These are phyloP conservation scores for Ceratobasidium sp. DNA, from an alignment of 1,284 basidiomycete genomes.

Conservation along the genomic window DNA sequence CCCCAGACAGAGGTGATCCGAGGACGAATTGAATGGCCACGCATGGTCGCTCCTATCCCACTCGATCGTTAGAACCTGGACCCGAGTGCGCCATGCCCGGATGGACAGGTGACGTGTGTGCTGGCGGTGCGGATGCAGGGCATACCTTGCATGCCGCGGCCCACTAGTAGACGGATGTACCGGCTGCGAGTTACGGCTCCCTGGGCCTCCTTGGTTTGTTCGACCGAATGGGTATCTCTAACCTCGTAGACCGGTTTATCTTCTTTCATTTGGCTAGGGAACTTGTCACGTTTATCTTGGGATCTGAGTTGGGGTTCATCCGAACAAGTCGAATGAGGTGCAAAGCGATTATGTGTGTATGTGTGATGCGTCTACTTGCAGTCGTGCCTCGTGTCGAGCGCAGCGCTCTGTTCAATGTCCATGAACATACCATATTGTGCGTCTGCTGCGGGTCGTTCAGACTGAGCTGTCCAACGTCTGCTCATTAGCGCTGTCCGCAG, in stretches of 20 bases:
- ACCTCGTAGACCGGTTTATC: background rate
- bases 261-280: slow-evolving; percentile 6
- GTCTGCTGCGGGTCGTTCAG: background rate
- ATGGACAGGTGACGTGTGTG: background rate
- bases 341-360: background rate
- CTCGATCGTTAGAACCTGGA: background rate
- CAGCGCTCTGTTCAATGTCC: background rate
- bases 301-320: background rate
- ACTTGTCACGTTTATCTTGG: slow-evolving; percentile 4
- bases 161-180: background rate
- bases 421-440: background rate
- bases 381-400: background rate
- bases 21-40: background rate
- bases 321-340: background rate
- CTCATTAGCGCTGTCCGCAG: background rate
- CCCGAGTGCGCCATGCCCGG: background rate
- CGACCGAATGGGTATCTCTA: background rate
- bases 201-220: background rate
- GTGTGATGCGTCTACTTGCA: background rate
- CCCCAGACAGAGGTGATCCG: background rate
- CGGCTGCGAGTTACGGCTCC: background rate
- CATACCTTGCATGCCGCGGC: background rate
- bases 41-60: background rate
- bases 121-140: background rate
- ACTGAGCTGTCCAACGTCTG: background rate